Percentiles rank a stretch among this genome's conserved stretches.
Conservation (phyloP, 2,329 filamentous ascomycete genomes). For the Colletotrichum sp. region DNA sequence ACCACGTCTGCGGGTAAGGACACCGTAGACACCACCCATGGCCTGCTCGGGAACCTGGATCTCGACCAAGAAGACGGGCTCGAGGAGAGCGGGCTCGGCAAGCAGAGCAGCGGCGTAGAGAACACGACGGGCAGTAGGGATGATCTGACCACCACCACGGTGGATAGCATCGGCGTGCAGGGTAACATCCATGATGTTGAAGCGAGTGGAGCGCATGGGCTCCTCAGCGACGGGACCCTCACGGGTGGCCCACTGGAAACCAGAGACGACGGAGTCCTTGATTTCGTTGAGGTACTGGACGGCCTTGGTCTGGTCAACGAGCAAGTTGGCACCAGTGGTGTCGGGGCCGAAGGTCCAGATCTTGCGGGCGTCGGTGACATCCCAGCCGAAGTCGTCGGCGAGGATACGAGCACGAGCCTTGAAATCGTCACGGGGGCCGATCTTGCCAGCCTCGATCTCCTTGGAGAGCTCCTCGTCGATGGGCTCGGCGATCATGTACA, state of each 20-base stretch:
- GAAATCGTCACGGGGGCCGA: constrained; percentile 96
- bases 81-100: constrained; percentile 87
- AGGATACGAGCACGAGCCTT: constrained; percentile 96
- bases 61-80: constrained; percentile 99
- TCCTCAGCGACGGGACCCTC: constrained; percentile 98
- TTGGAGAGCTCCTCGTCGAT: constrained; percentile 89
- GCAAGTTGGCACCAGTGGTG: constrained; percentile 95
- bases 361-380: constrained; percentile 99
- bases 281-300: constrained; percentile 99
- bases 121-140: constrained; percentile 96
- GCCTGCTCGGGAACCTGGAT: constrained; percentile 98
- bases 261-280: constrained; percentile 99
- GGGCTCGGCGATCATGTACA: constrained; percentile 93
- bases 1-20: constrained; percentile 96
- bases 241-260: constrained; percentile 99
- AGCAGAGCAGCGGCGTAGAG: constrained; percentile 92
- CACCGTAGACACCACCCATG: constrained; percentile 99
- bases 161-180: constrained; percentile 99
- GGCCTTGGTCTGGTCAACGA: constrained; percentile 99
- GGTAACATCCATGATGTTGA: constrained; percentile 99
- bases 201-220: constrained; percentile 95
- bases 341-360: constrained; percentile 99
- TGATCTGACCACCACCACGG: constrained; percentile 99
- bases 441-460: constrained; percentile 91
- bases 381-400: constrained; percentile 97